Conservation (phyloP, 164 flowering plant genomes). For the Annona cherimola region DNA sequence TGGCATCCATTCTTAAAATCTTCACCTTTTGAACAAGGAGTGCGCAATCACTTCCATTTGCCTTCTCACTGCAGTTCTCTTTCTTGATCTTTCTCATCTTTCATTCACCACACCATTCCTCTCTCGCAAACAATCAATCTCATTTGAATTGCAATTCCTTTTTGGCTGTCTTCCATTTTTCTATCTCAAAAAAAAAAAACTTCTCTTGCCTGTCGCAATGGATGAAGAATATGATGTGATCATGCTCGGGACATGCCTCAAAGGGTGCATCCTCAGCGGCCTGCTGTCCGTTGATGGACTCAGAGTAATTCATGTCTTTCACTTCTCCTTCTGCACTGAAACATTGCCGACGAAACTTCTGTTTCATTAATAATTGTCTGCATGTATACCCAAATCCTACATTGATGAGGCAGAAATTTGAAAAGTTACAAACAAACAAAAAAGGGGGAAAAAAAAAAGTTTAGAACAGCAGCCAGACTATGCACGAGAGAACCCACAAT, state of each 20-base stretch:
- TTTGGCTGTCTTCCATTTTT: not conserved
- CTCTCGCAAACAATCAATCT: not conserved
- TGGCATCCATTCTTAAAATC: not conserved
- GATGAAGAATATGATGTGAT: constrained; percentile 34
- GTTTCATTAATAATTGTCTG: too few relatives aligned
- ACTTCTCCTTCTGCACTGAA: not conserved
- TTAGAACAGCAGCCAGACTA: too few relatives aligned
- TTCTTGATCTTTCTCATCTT: not conserved
- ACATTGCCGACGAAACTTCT: not conserved
- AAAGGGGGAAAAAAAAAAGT: too few relatives aligned
- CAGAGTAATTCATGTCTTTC: constrained; percentile 13
- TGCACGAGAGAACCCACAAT: too few relatives aligned
- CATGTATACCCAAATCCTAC: too few relatives aligned
- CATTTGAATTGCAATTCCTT: not conserved
- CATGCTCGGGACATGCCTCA: constrained; percentile 28
- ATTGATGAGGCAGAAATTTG: too few relatives aligned
- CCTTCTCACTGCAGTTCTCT: constrained; percentile 2
- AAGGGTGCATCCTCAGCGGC: constrained; percentile 33
- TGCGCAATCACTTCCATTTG: not conserved
- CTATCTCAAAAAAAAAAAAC: too few relatives aligned
- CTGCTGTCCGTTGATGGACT: constrained; percentile 32
- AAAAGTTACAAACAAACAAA: too few relatives aligned
- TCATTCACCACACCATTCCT: constrained; percentile 4
- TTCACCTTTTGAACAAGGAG: not conserved
- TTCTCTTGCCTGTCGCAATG: constrained; percentile 14